These are phyloP conservation scores for Hygrocybe punicea DNA, from an alignment of 768 basidiomycete species.

Conservation along the genomic window DNA sequence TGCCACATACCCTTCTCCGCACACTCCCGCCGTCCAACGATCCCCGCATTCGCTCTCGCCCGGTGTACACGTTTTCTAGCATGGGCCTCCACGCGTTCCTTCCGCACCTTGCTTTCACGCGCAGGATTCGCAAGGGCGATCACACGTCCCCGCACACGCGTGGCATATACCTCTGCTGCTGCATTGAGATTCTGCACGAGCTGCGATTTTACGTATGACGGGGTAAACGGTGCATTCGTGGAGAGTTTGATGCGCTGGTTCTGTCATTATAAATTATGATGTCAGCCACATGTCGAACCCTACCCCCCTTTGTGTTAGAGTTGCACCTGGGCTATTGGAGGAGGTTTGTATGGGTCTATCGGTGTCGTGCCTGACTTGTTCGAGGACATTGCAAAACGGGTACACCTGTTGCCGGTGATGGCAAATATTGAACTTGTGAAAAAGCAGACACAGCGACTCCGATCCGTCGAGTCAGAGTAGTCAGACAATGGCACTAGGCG, in stretches of 20 bases:
- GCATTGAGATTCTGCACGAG: conserved; percentile 50
- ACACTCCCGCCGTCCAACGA: conserved; percentile 51
- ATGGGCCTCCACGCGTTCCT: conserved; percentile 49
- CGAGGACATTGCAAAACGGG: no score
- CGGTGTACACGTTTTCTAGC: conserved; percentile 43
- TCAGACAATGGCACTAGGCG: conserved; percentile 1
- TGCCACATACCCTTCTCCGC: conserved; percentile 63
- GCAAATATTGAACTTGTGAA: no score
- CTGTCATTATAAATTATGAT: no score
- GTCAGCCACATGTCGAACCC: no score
- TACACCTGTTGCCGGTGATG: no score
- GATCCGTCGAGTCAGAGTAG: no score
- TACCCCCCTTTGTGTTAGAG: no score
- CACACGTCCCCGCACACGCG: conserved; percentile 63
- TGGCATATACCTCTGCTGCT: conserved; percentile 56
- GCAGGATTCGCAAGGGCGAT: conserved; percentile 69
- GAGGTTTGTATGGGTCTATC: no score
- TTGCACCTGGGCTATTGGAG: no score
- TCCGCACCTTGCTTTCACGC: conserved; percentile 51
- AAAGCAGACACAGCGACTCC: no score
- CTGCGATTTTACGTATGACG: conserved; percentile 56
- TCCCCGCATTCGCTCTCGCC: conserved; percentile 37
- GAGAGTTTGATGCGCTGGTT: conserved; percentile 37
- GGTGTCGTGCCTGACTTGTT: no score
- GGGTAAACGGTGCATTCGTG: conserved; percentile 53